Percentiles rank a stretch among this genome's conserved stretches.
Evolutionary conservation across 345 rosid species (phyloP).

Genomic region (Euphorbia tirucalli): DNA sequence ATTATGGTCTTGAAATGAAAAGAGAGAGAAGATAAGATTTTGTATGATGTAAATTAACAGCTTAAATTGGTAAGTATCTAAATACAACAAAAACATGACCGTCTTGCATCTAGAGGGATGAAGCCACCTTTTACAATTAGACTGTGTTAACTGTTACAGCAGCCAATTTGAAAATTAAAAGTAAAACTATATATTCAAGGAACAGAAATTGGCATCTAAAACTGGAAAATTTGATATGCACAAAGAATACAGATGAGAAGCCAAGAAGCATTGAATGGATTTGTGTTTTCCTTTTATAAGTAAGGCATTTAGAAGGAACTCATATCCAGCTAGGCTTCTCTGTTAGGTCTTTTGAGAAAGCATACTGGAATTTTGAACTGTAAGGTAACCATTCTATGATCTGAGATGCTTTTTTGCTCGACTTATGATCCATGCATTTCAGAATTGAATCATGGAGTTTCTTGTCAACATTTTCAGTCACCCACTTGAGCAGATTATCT

Average conservation of each 20-base stretch:
- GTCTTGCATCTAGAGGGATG: neutral
- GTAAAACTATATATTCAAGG: neutral
- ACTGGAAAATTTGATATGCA: neutral
- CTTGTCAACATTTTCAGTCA: slow-evolving; percentile 50
- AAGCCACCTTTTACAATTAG: neutral
- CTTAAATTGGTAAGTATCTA: neutral
- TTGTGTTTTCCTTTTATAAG: neutral
- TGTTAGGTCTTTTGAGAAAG: slow-evolving; percentile 63
- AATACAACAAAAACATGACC: neutral
- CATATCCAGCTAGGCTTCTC: slow-evolving; percentile 57
- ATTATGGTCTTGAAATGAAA: too few species aligned
- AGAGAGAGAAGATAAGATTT: too few species aligned
- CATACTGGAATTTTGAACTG: slow-evolving; percentile 66
- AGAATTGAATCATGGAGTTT: slow-evolving; percentile 57
- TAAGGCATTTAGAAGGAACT: slow-evolving; percentile 18
- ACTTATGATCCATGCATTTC: slow-evolving; percentile 47
- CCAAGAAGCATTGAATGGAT: too few species aligned
- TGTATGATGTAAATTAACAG: neutral
- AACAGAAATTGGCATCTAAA: neutral
- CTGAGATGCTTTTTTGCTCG: slow-evolving; percentile 54
- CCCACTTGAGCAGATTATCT: slow-evolving; percentile 64
- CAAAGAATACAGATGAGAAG: neutral
- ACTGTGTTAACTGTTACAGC: neutral
- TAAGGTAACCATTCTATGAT: slow-evolving; percentile 73
- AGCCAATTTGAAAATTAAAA: neutral